phyloP scores from a whole-genome alignment of 306 rosid species.

The Inga leiocalycina region DNA sequence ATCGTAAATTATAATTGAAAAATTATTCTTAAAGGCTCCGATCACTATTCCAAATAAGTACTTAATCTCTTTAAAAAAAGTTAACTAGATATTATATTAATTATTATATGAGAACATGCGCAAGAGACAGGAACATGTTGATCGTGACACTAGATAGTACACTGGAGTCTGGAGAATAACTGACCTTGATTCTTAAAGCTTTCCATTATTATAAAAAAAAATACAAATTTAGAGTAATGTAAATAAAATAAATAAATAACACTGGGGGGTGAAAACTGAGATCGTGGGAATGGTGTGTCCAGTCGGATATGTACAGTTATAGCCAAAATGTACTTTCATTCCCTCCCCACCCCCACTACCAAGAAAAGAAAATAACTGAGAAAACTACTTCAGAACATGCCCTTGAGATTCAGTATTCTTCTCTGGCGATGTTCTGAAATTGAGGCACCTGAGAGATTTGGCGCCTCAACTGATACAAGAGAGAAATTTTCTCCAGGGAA shows the following conservation, averaged over 20 bases:
- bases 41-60: no score
- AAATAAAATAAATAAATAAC: not conserved
- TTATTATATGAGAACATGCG: not conserved
- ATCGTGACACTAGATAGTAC: not conserved
- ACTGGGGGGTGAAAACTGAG: not conserved
- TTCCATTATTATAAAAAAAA: slow-evolving; percentile 26
- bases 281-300: slow-evolving; percentile 25
- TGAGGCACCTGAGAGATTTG: not conserved
- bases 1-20: no score
- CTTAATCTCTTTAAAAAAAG: no score
- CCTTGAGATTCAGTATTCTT: not conserved
- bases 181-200: not conserved
- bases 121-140: not conserved
- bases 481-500: slow-evolving; percentile 9
- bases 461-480: not conserved
- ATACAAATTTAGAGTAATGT: not conserved
- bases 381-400: not conserved
- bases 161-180: slow-evolving; percentile 9
- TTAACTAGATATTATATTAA: no score
- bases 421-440: not conserved
- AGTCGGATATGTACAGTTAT: slow-evolving; percentile 26
- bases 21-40: no score
- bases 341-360: not conserved
- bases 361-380: not conserved
- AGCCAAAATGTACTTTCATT: not conserved